Evolutionary conservation across 164 flowering plant species (phyloP).

Genomic region (Vitis cinerea): DNA sequence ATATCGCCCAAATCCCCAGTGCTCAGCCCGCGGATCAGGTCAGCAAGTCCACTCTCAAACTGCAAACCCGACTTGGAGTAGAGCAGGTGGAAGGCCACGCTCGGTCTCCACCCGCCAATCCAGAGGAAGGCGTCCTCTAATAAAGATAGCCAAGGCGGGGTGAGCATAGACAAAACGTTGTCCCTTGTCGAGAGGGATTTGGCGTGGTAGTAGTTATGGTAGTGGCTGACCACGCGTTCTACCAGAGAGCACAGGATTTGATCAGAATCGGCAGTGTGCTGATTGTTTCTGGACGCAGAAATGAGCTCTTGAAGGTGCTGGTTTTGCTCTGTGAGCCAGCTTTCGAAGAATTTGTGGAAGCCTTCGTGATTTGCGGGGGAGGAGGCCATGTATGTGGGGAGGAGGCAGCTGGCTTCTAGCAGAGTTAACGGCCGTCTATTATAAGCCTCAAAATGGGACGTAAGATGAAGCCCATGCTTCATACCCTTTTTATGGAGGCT

Average conservation of each 20-base stretch:
- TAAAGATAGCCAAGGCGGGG: slow-evolving; percentile 54
- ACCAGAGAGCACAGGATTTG: slow-evolving; percentile 19
- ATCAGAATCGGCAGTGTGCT: background rate
- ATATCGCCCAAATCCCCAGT: slow-evolving; percentile 49
- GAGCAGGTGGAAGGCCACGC: slow-evolving; percentile 62
- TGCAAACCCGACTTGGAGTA: slow-evolving; percentile 70
- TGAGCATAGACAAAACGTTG: slow-evolving; percentile 42
- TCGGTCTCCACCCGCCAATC: slow-evolving; percentile 86
- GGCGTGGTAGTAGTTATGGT: slow-evolving; percentile 48
- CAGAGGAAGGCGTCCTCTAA: slow-evolving; percentile 77
- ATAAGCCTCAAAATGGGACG: no score
- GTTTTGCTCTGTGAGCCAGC: slow-evolving; percentile 36
- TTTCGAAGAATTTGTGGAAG: slow-evolving; percentile 31
- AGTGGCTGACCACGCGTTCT: slow-evolving; percentile 41
- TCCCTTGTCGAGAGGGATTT: slow-evolving; percentile 37
- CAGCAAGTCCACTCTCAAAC: slow-evolving; percentile 41
- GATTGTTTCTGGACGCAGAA: slow-evolving; percentile 20
- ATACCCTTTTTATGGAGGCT: no score
- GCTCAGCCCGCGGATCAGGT: slow-evolving; percentile 38
- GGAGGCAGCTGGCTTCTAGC: no score
- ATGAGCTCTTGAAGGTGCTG: slow-evolving; percentile 32
- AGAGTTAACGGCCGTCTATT: no score
- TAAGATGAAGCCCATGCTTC: no score
- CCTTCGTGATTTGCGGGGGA: slow-evolving; percentile 1
- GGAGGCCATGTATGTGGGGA: no score